These are phyloP conservation scores for Sporisorium sorghi DNA, from an alignment of 1,284 basidiomycete genomes.

Conservation along the genomic window DNA sequence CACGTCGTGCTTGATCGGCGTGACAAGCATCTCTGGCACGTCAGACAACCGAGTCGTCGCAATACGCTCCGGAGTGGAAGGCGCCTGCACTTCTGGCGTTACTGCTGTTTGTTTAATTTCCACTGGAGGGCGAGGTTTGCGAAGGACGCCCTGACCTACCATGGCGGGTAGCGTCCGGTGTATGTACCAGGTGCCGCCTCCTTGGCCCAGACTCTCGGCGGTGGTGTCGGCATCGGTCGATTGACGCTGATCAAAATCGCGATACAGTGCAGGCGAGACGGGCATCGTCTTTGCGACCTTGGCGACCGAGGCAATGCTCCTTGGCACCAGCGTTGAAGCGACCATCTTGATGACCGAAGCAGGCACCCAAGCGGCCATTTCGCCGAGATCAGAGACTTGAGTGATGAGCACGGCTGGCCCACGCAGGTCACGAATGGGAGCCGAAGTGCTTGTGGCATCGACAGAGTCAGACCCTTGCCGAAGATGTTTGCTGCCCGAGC, in stretches of 20 bases:
- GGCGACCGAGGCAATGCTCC: constrained; percentile 54
- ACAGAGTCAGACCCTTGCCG: constrained; percentile 9
- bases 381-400: constrained; percentile 60
- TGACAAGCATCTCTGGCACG: constrained; percentile 12
- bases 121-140: constrained; percentile 6
- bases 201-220: constrained; percentile 23
- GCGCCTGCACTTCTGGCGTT: background rate
- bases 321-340: constrained; percentile 56
- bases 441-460: background rate
- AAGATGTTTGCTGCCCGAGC: constrained; percentile 25
- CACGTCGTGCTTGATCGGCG: background rate
- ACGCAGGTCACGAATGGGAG: constrained; percentile 29
- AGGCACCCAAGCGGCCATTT: constrained; percentile 61
- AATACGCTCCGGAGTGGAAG: background rate
- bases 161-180: constrained; percentile 42
- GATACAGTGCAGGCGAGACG: constrained; percentile 37
- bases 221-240: background rate
- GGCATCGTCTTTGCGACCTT: constrained; percentile 54
- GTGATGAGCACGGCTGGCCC: constrained; percentile 53
- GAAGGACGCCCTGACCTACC: constrained; percentile 37
- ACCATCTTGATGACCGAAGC: constrained; percentile 62
- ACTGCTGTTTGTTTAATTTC: background rate
- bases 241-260: constrained; percentile 13
- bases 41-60: constrained; percentile 14
- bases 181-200: constrained; percentile 35